Evolutionary conservation across 2,329 filamentous ascomycete genomes (phyloP), one percentile per base, ranked within the genome.

Genomic region (Diaporthe citrichinensis): DNA sequence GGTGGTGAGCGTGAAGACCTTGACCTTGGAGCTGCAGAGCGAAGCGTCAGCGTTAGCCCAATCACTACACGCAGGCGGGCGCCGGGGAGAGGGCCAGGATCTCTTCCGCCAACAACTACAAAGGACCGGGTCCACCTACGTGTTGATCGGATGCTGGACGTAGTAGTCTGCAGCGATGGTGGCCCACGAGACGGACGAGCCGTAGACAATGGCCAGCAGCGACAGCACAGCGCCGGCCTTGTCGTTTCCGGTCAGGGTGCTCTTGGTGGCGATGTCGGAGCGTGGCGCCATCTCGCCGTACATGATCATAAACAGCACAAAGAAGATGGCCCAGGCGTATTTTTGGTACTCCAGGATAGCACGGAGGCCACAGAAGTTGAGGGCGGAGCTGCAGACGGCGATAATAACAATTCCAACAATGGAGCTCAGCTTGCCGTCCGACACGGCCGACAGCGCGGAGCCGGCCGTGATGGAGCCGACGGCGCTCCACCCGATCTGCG

Each of bases 381-480:
- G 85, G 61, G 88, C 76, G 55, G 90, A 84, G 7, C 86, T 85
- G n/a, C 88, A 80, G 20, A 90, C 80, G 8, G 85, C 85, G 34
- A 88, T 85, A 46, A 91, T 85, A 72, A 90, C 84, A 68, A 91
- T 89, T 25, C 89, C 88, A n/a, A 89, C 85, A 9, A 86, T 84
- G 1, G 87, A 83, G 61, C 84, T 86, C 51, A 91, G 80, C 25
- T 78, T 81, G 36, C 86, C 85, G 51, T 84, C 80, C 2, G 84
- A 84, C 69, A 87, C 85, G 17, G 87, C 87, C 4, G 85, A 84
- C 31, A 89, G 81, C 1, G 85, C 86, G 58, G 87, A 81, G 0
- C 88, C 89, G 28, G 88, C 88, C 6, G 89, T 87, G 75, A 90
- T 88, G 75, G 84, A 86, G 34, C 85, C 86, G 23, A 90, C 84